Base-by-base conservation (phyloP, 805 yeast genomes). In the Candida morakotiae region DNA sequence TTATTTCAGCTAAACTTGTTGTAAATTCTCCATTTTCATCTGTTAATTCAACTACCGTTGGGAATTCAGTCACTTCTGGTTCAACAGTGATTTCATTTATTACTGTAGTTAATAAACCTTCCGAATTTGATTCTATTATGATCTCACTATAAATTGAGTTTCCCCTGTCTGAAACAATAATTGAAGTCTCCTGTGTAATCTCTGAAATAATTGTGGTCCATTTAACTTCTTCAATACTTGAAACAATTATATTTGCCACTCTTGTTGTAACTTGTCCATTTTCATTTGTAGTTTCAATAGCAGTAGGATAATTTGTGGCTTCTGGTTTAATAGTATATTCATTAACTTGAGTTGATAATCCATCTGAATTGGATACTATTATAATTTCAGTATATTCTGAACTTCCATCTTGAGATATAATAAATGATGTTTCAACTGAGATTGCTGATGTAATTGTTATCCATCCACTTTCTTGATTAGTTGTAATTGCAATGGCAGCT, bases 1-100 rank as follows among this genome's bases (percentile, higher is more conserved):
- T n/a, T 5, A 24, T 10, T 7, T n/a, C 9, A 24, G n/a, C 26
- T 11, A n/a, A n/a, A 10, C 14, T 24, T 5, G 14, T n/a, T 7
- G 11, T 9, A 6, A 24, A 24, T 24, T 24, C 26, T 3, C 24
- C 19, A 10, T 11, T 19, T 8, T 44, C 46, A 17, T 31, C 22
- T 11, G 45, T 4, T 3, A 19, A 34, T 16, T 39, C 32, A 24
- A 24, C 9, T 24, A 24, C n/a, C n/a, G 26, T 24, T 11, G 26
- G 26, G 5, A 7, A 11, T 24, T 24, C n/a, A 5, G 26, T 24
- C 5, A 9, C 9, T 24, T 24, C 14, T 24, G 26, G 26, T 21
- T 21, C 23, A 21, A 9, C 23, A 21, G 23, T 21, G 23, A 21
- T 9, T 21, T 21, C 23, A 21, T 21, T 21, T 7, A 21, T 21